phyloP scores from a whole-genome alignment of 2,329 filamentous ascomycete species.

The Huntiella decipiens region DNA sequence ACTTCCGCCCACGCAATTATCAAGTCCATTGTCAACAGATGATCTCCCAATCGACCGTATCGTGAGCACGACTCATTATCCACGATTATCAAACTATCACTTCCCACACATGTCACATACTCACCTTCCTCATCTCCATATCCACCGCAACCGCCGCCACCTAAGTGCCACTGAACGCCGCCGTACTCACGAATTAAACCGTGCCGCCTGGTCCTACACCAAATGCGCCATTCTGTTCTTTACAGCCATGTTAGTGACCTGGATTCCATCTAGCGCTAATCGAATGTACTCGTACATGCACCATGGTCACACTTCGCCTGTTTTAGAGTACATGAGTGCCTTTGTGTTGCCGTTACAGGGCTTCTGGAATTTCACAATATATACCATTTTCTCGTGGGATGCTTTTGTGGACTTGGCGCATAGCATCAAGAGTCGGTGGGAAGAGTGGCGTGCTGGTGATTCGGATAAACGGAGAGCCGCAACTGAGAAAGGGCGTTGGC shows the following conservation, averaged over 20 bases:
- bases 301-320: conserved; percentile 27
- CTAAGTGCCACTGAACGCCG: conserved; percentile 11
- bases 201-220: conserved; percentile 43
- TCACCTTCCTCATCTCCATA: background rate
- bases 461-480: background rate
- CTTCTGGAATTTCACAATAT: conserved; percentile 60
- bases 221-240: conserved; percentile 49
- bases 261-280: conserved; percentile 55
- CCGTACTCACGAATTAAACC: conserved; percentile 28
- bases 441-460: background rate
- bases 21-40: conserved; percentile 21
- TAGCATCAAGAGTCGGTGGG: background rate
- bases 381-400: conserved; percentile 42
- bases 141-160: conserved; percentile 11
- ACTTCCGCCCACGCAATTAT: conserved; percentile 15
- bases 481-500: too few species aligned
- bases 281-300: conserved; percentile 45
- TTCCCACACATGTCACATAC: background rate
- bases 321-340: conserved; percentile 44
- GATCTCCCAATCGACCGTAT: too few species aligned
- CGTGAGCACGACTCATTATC: conserved; percentile 14
- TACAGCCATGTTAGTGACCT: conserved; percentile 43
- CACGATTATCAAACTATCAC: conserved; percentile 20
- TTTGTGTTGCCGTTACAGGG: conserved; percentile 60
- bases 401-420: conserved; percentile 25